These are phyloP conservation scores for Microcyclosporella mali DNA, from an alignment of 2,329 filamentous ascomycete species.

Conservation along the genomic window DNA sequence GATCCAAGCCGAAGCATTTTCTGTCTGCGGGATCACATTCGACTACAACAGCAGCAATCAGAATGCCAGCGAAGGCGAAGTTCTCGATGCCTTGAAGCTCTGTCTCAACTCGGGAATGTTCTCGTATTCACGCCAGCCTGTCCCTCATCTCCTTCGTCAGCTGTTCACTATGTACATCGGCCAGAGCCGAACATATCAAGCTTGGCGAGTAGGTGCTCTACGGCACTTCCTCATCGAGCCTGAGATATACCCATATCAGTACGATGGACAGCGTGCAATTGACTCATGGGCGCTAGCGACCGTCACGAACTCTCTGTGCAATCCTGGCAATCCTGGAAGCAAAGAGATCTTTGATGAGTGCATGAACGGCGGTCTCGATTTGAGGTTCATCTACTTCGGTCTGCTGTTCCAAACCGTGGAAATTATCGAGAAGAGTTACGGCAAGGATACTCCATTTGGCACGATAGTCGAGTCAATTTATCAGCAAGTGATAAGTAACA, in stretches of 20 bases:
- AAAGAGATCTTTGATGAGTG: slow-evolving; percentile 25
- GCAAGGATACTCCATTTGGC: slow-evolving; percentile 30
- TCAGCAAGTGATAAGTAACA: slow-evolving; percentile 19
- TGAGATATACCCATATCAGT: slow-evolving; percentile 41
- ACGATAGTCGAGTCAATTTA: slow-evolving; percentile 20
- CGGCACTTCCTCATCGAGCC: slow-evolving; percentile 49
- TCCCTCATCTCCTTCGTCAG: slow-evolving; percentile 48
- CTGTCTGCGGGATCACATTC: slow-evolving; percentile 21
- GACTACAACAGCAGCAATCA: slow-evolving; percentile 22
- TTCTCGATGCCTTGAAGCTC: slow-evolving; percentile 25
- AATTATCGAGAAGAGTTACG: slow-evolving; percentile 40
- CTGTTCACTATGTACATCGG: slow-evolving; percentile 46
- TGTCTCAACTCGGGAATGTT: slow-evolving; percentile 35
- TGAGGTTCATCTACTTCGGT: slow-evolving; percentile 38
- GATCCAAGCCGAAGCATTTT: slow-evolving; percentile 24
- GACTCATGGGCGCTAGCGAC: slow-evolving; percentile 35
- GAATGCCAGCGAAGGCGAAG: slow-evolving; percentile 18
- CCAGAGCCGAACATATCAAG: slow-evolving; percentile 38
- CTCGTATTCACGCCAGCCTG: slow-evolving; percentile 50
- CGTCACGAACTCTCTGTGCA: slow-evolving; percentile 19
- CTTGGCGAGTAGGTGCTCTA: slow-evolving; percentile 48
- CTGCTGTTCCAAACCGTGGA: slow-evolving; percentile 38
- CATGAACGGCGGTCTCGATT: slow-evolving; percentile 33
- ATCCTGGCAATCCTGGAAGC: slow-evolving; percentile 14
- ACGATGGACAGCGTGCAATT: slow-evolving; percentile 51